Evolutionary conservation across 176 grass and related monocot species (phyloP).

Genomic region (Raddia guianensis): DNA sequence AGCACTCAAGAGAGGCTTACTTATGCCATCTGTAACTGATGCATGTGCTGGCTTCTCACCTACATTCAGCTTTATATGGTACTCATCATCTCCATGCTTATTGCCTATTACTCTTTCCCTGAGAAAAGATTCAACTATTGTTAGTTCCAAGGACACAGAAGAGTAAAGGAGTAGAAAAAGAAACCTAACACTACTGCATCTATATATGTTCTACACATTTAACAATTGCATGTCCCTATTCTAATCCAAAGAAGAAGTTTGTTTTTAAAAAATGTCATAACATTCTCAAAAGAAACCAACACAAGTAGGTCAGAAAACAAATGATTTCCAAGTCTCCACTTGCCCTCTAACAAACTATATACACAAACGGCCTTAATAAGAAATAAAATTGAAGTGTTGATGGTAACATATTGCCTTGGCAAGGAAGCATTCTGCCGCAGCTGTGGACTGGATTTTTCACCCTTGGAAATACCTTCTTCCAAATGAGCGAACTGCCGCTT

Average conservation of each 20-base stretch:
- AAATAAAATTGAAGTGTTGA: constrained; percentile 29
- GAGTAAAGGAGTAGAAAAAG: neutral
- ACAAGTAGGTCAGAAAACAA: neutral
- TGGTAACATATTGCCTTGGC: constrained; percentile 66
- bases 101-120: constrained; percentile 81
- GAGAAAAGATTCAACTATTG: constrained; percentile 35
- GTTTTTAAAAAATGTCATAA: constrained; percentile 5
- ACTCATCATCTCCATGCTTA: constrained; percentile 56
- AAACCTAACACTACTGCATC: neutral
- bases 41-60: constrained; percentile 53
- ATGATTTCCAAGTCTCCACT: neutral
- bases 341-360: neutral
- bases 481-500: constrained; percentile 97
- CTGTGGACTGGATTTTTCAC: constrained; percentile 71
- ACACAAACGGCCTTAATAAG: neutral
- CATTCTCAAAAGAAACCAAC: constrained; percentile 12
- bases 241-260: constrained; percentile 21
- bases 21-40: constrained; percentile 76
- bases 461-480: constrained; percentile 80
- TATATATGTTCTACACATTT: constrained; percentile 13
- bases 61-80: constrained; percentile 38
- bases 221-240: neutral
- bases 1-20: constrained; percentile 62
- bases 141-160: constrained; percentile 30
- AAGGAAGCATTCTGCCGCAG: constrained; percentile 87